Percentiles rank a stretch among this genome's conserved stretches.
These are phyloP conservation scores for Euphorbia pulcherrima DNA, from an alignment of 345 rosid species.

Conservation along the genomic window DNA sequence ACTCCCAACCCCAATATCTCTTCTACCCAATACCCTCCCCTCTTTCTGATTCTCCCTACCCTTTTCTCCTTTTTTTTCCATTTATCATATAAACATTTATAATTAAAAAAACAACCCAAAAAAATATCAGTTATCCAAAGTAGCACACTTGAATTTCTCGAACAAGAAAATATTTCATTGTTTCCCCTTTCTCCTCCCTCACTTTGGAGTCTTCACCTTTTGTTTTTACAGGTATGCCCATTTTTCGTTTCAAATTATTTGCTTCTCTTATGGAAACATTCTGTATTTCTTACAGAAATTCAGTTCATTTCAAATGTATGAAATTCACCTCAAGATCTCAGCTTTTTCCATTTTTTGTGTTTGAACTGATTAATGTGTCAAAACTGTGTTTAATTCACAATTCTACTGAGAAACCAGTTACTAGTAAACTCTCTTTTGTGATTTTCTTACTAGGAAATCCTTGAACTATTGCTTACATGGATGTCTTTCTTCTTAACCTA, in stretches of 20 bases:
- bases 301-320: too few relatives aligned
- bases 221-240: conserved; percentile 11
- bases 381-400: neutral
- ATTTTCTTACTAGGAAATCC: neutral
- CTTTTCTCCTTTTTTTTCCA: neutral
- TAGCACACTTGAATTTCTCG: too few relatives aligned
- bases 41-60: conserved; percentile 45
- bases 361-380: neutral
- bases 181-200: neutral
- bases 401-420: neutral
- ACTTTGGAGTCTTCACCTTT: conserved; percentile 17
- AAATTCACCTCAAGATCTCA: neutral
- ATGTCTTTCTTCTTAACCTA: neutral
- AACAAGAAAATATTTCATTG: neutral
- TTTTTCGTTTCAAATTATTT: neutral
- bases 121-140: neutral
- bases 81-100: neutral
- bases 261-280: too few relatives aligned
- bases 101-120: neutral
- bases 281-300: too few relatives aligned
- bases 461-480: neutral
- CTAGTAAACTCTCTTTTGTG: neutral
- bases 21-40: conserved; percentile 48
- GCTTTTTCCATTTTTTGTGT: neutral
- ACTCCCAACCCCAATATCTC: conserved; percentile 46